Evolutionary conservation across 2,329 filamentous ascomycete species (phyloP).

Genomic region (Fusarium foetens): DNA sequence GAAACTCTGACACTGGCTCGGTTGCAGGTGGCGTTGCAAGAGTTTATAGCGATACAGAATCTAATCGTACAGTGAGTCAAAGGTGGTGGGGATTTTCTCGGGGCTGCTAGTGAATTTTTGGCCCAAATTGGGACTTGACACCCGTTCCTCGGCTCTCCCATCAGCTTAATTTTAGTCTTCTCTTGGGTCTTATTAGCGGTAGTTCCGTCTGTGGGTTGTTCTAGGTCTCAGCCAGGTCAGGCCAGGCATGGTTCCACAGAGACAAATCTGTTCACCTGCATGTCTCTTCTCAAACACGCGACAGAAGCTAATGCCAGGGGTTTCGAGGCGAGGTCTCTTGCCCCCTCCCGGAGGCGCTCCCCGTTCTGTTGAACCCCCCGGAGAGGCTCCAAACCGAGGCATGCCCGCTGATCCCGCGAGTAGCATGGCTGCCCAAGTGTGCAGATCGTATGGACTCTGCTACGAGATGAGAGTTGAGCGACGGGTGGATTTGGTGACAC

Average conservation of each 20-base stretch:
- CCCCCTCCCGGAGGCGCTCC: background rate
- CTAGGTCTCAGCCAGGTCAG: background rate
- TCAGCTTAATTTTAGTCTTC: background rate
- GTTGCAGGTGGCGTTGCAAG: conserved; percentile 7
- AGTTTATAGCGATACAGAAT: background rate
- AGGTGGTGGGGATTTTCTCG: conserved; percentile 13
- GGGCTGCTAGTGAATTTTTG: background rate
- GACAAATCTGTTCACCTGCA: background rate
- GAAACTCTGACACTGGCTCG: background rate
- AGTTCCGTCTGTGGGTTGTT: background rate
- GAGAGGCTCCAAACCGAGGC: conserved; percentile 17
- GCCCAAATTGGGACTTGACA: conserved; percentile 10
- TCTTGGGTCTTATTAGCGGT: background rate
- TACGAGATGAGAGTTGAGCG: background rate
- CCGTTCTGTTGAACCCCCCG: conserved; percentile 5
- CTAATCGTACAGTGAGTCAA: background rate
- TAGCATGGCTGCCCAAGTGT: conserved; percentile 21
- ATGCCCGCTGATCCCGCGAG: conserved; percentile 8
- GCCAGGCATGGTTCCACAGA: background rate
- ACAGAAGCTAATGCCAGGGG: conserved; percentile 7
- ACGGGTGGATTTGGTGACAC: conserved; percentile 23
- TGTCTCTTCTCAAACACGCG: background rate
- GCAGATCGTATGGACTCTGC: background rate
- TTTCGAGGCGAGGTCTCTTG: background rate
- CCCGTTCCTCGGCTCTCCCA: conserved; percentile 12